Evolutionary conservation across 768 basidiomycete genomes (phyloP), one percentile per base, ranked within the genome.

Genomic region (Leccinum barrowsii): DNA sequence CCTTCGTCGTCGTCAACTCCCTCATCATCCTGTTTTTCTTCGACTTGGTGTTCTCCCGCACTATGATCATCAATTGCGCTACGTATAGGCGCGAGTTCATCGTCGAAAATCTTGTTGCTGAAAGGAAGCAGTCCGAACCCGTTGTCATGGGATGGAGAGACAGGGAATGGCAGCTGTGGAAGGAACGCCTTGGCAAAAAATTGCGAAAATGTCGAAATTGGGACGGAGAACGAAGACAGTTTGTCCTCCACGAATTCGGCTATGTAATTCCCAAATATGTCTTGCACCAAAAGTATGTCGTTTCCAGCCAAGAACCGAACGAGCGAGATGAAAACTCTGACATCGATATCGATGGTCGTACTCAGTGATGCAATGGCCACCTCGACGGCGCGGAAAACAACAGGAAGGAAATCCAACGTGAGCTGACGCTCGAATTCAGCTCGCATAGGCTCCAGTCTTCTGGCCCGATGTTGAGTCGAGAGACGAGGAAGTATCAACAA

Each of bases 301-400:
- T 72, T 60, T 13, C 65, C 52, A 7, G 75, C 67, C 21, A 77
- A 37, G 61, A 76, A 75, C 11, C 70, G 70, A 40, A 86, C 54
- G 22, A 86, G 70, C 15, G 76, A 68, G 15, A 74, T 55, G 65
- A 83, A 86, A 10, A 86, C 68, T 35, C 78, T 73, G 13, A 81
- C 81, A 62, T 88, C 86, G 6, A 87, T 54, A 54, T 85, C 80
- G n/a, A 80, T 59, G 40, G 70, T 61, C 40, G 65, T 55, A 28
- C 59, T 55, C 7, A 65, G 56, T 4, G 60, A 53, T 15, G 67
- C 57, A 6, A 74, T 61, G n/a, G 66, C 54, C 10, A 48, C 30
- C 21, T 75, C 73, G 1, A 76, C 64, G 0, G 64, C 60, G 8
- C 70, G 59, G 59, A 83, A 76, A 4, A 78, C 56, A 0, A 48